Conservation (phyloP, 2,329 filamentous ascomycete genomes). For the Aspergillus ruber region DNA sequence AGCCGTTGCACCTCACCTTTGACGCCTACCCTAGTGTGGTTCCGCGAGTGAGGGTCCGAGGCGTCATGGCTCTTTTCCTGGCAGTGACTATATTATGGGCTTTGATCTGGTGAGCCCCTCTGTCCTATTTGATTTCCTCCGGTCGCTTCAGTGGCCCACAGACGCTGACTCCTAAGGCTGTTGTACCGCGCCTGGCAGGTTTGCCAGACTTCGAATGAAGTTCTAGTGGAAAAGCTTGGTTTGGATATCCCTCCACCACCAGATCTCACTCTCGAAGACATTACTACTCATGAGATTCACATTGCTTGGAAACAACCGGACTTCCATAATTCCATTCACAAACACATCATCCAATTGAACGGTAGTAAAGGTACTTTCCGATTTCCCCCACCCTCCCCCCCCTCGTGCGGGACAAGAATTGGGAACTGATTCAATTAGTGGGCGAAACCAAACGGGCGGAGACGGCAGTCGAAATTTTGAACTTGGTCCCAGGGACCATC, state of each 20-base stretch:
- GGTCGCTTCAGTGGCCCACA: slow-evolving; percentile 26
- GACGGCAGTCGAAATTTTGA: slow-evolving; percentile 84
- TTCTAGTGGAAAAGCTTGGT: slow-evolving; percentile 83
- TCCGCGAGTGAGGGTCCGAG: slow-evolving; percentile 42
- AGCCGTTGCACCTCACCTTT: slow-evolving; percentile 40
- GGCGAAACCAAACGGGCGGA: slow-evolving; percentile 77
- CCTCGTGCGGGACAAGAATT: slow-evolving; percentile 5
- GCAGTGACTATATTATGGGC: slow-evolving; percentile 44
- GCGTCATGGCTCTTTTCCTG: slow-evolving; percentile 45
- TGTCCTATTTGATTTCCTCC: slow-evolving; percentile 43
- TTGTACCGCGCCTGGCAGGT: slow-evolving; percentile 81
- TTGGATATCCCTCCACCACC: slow-evolving; percentile 89
- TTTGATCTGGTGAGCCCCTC: slow-evolving; percentile 41
- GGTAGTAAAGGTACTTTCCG: slow-evolving; percentile 67
- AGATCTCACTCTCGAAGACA: slow-evolving; percentile 81
- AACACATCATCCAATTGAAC: slow-evolving; percentile 89
- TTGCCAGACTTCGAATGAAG: slow-evolving; percentile 80
- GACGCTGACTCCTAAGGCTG: slow-evolving; percentile 51
- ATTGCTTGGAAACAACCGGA: slow-evolving; percentile 82
- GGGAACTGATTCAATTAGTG: slow-evolving; percentile 45
- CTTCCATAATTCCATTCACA: slow-evolving; percentile 62
- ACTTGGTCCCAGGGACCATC: slow-evolving; percentile 76
- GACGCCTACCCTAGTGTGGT: slow-evolving; percentile 42
- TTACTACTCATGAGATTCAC: slow-evolving; percentile 78
- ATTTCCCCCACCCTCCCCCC: neutral